A percentile compares a stretch with the other conserved stretches of the same genome.
Conservation (phyloP, 1,139 yeast genomes). For the Pichia inconspicua region DNA sequence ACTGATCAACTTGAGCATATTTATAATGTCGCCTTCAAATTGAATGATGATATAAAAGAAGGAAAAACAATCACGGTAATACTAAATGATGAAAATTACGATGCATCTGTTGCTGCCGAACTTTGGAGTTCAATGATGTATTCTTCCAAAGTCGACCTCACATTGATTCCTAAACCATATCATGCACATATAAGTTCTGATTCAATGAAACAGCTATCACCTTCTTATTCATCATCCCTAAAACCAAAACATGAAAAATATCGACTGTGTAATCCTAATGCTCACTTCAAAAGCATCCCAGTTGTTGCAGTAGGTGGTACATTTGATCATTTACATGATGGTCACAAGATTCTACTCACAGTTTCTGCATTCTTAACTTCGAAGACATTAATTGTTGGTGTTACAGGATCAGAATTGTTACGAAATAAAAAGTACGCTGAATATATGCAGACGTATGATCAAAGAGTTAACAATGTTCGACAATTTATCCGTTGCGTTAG, state of each 20-base stretch:
- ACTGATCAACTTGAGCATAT: constrained; percentile 4
- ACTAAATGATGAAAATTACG: constrained; percentile 3
- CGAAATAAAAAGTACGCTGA: constrained; percentile 68
- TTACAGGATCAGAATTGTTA: constrained; percentile 73
- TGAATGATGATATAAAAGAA: not conserved
- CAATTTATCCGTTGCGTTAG: constrained; percentile 42
- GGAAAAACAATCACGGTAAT: not conserved
- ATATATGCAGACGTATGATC: constrained; percentile 50
- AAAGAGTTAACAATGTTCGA: constrained; percentile 41
- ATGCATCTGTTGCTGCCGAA: not conserved
- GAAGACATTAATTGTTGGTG: constrained; percentile 59
- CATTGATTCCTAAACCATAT: not conserved
- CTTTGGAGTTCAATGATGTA: constrained; percentile 3
- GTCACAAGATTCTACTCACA: constrained; percentile 80
- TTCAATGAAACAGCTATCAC: not conserved
- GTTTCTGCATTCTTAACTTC: constrained; percentile 58
- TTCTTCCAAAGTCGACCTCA: not conserved
- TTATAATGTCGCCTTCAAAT: constrained; percentile 2
- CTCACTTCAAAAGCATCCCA: constrained; percentile 1
- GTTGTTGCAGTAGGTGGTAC: constrained; percentile 83
- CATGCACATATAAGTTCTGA: not conserved
- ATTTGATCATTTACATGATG: constrained; percentile 93
- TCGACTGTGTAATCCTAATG: constrained; percentile 2
- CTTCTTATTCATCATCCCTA: not conserved
- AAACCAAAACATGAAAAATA: not conserved